Evolutionary conservation across 2,329 filamentous ascomycete genomes (phyloP).

Genomic region (Calonectria montana): DNA sequence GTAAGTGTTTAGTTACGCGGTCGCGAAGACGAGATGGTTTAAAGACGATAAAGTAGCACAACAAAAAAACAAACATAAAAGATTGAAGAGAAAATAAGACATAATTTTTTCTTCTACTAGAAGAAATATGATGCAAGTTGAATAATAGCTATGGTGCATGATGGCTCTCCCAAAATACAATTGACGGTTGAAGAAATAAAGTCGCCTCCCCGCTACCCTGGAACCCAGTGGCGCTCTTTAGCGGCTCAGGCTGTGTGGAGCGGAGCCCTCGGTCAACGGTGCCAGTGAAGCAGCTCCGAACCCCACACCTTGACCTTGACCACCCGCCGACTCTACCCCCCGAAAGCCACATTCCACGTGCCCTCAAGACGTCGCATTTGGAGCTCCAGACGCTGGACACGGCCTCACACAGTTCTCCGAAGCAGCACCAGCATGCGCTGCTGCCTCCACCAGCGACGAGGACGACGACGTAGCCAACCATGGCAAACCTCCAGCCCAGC

Average conservation of each 20-base stretch:
- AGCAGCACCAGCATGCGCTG: slow-evolving; percentile 33
- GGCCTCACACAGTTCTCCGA: not conserved
- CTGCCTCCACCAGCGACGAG: not conserved
- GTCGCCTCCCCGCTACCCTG: not conserved
- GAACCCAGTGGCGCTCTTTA: not conserved
- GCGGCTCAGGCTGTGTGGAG: slow-evolving; percentile 24
- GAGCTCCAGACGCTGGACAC: slow-evolving; percentile 1
- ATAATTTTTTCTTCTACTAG: not conserved
- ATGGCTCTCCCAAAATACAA: too few species aligned
- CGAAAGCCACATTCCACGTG: slow-evolving; percentile 10
- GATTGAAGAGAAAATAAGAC: not conserved
- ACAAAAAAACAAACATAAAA: not conserved
- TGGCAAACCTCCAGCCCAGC: slow-evolving; percentile 64
- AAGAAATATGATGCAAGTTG: not conserved
- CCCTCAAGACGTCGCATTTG: not conserved
- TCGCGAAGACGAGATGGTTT: not conserved
- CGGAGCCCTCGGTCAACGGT: slow-evolving; percentile 32
- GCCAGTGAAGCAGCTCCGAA: slow-evolving; percentile 29
- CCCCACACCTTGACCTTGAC: slow-evolving; percentile 36
- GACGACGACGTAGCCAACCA: slow-evolving; percentile 41
- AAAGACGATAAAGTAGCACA: not conserved
- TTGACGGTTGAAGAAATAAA: too few species aligned
- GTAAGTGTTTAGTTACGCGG: not conserved
- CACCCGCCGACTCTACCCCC: not conserved
- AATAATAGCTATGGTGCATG: not conserved